Percentiles rank a stretch among this genome's conserved stretches.
phyloP scores from a whole-genome alignment of 192 early-diverging fungal genomes.

The Coemansia sp. region DNA sequence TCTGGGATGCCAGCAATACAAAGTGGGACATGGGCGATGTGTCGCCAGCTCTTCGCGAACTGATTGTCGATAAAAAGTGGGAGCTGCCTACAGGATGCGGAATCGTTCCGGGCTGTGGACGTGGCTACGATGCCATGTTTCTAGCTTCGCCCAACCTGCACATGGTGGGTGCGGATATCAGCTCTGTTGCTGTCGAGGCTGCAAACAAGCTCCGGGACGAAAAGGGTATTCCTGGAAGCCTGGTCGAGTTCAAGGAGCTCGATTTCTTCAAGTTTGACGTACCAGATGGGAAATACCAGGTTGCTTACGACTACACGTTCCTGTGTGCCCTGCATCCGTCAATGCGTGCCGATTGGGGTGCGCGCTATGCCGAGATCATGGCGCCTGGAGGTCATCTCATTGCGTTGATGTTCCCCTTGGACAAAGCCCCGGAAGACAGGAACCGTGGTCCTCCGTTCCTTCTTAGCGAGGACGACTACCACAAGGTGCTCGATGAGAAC shows the following conservation, averaged over 20 bases:
- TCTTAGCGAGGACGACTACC: conserved; percentile 62
- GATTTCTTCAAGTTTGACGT: conserved; percentile 73
- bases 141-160: conserved; percentile 56
- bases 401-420: conserved; percentile 74
- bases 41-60: conserved; percentile 43
- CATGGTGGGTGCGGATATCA: conserved; percentile 68
- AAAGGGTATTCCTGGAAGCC: conserved; percentile 19
- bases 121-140: conserved; percentile 73
- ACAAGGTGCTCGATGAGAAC: conserved; percentile 46
- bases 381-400: conserved; percentile 65
- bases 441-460: conserved; percentile 74
- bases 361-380: conserved; percentile 62
- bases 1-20: conserved; percentile 27
- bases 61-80: conserved; percentile 46
- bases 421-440: conserved; percentile 40
- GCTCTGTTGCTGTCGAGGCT: conserved; percentile 59
- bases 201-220: conserved; percentile 52
- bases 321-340: conserved; percentile 71
- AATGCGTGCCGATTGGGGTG: conserved; percentile 62
- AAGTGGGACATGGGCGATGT: conserved; percentile 46
- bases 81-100: conserved; percentile 33
- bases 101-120: conserved; percentile 48
- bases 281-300: conserved; percentile 57
- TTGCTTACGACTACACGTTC: conserved; percentile 87
- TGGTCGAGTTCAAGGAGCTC: conserved; percentile 53